Evolutionary conservation across 257 asterid genomes (phyloP).

Genomic region (Coffea canephora): DNA sequence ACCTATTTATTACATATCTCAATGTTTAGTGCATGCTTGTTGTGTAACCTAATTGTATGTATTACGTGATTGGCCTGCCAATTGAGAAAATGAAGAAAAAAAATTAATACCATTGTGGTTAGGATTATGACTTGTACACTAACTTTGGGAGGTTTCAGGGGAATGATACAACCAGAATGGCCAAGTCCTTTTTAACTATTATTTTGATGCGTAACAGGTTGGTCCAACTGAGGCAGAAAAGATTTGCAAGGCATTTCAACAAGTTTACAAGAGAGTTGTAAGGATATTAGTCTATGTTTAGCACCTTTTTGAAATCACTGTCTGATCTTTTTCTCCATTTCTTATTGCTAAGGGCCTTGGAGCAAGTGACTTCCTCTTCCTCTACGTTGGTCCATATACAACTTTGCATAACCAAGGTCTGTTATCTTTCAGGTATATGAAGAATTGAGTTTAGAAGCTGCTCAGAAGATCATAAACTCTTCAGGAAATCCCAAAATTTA

Average conservation of each 20-base stretch:
- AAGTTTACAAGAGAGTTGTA: slow-evolving; percentile 66
- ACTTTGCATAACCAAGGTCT: not conserved
- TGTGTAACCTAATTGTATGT: not conserved
- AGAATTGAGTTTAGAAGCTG: slow-evolving; percentile 62
- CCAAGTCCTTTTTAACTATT: not conserved
- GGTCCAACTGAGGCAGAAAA: slow-evolving; percentile 70
- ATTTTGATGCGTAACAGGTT: slow-evolving; percentile 30
- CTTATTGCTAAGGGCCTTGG: not conserved
- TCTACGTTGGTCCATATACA: not conserved
- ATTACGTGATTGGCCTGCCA: not conserved
- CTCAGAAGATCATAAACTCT: slow-evolving; percentile 43
- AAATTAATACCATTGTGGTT: not conserved
- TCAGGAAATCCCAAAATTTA: not conserved
- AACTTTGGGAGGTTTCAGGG: not conserved
- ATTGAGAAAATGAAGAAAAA: not conserved
- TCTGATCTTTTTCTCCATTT: not conserved
- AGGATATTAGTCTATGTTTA: slow-evolving; percentile 25
- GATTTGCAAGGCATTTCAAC: slow-evolving; percentile 70
- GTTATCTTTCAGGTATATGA: slow-evolving; percentile 55
- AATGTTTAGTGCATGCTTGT: not conserved
- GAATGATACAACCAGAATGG: not conserved
- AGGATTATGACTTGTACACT: not conserved
- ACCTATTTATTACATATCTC: not conserved
- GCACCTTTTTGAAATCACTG: slow-evolving; percentile 9
- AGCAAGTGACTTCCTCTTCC: slow-evolving; percentile 1